A percentile compares a stretch with the other conserved stretches of the same genome.
Evolutionary conservation across 129 eudicot species (phyloP).

Genomic region (Kitagawia praeruptora): DNA sequence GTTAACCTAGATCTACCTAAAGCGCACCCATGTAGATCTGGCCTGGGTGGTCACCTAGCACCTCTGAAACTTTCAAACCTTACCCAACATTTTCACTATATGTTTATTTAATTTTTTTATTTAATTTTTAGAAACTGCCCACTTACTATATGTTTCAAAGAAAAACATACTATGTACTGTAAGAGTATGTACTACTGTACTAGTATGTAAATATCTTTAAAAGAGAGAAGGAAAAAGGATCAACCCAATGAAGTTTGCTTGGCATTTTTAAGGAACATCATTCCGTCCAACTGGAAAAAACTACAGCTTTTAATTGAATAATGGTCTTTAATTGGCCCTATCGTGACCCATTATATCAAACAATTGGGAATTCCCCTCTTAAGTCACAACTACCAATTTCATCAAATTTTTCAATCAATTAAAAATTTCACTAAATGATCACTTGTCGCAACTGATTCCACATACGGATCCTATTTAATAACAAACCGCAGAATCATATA

Average conservation of each 20-base stretch:
- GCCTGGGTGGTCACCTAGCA: no score
- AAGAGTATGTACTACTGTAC: not conserved
- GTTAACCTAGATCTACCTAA: not conserved
- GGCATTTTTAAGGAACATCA: not conserved
- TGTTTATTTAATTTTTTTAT: no score
- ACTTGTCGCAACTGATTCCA: not conserved
- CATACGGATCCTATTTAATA: not conserved
- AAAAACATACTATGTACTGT: no score
- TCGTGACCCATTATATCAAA: not conserved
- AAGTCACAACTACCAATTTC: not conserved
- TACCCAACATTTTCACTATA: no score
- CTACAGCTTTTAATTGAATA: not conserved
- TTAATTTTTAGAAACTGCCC: not conserved
- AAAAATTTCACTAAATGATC: not conserved
- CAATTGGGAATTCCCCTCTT: not conserved
- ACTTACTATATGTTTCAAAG: not conserved
- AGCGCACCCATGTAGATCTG: not conserved
- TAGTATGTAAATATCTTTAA: not conserved
- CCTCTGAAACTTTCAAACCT: no score
- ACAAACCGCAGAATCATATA: not conserved
- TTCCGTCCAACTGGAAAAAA: not conserved
- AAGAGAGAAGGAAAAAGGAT: no score
- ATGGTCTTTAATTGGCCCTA: not conserved
- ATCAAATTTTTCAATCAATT: not conserved
- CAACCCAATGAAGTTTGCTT: not conserved